Base-by-base conservation (phyloP, 1,284 basidiomycete species). In the Moniliella sp. region DNA sequence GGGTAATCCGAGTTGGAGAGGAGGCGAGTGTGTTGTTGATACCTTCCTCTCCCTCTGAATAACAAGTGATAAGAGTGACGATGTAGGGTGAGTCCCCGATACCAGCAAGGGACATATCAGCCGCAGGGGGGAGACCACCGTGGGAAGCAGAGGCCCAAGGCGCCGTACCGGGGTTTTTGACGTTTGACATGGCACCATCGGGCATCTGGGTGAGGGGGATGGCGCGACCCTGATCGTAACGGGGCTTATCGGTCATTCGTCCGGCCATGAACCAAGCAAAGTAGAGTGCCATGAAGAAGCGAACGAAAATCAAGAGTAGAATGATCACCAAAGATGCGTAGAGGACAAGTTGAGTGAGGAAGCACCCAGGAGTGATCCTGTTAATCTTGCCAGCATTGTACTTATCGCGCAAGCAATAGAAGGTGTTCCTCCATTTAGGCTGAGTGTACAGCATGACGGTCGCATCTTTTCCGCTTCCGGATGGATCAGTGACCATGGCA, bases 231-330 rank as follows among this genome's bases (percentile, higher is more conserved):
- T 28, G 75, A 0, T 81, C 70, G 35, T 88, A 67, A 41, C 41
- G 42, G 45, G 30, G 69, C 66, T 44, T 27, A 3, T 40, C 33
- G 3, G 42, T 31, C 43, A 50, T 48, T 17, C 72, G 19, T 79
- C 76, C 29, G 86, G 70, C 82, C 38, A 97, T 65, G 66, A 86
- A 88, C 86, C 86, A 99, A 50, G 73, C 82, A 70, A 94, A 99
- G 39, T 86, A 64, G 57, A 82, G 79, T 2, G 91, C 91, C 88
- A 97, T 94, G 48, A 71, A 64, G 64, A 97, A 97, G 27, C 88
- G 80, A 21, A 79, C 72, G 39, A 94, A 62, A 27, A 99, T 81
- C 39, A 97, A 74, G 25, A 70, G 71, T 36, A 97, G 71, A 54
- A 97, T 86, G 63, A 94, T 74, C 50, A 83, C 72, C 31, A 99